Evolutionary conservation across 371 early-diverging fungal genomes (phyloP).

Genomic region (Apophysomyces elegans): DNA sequence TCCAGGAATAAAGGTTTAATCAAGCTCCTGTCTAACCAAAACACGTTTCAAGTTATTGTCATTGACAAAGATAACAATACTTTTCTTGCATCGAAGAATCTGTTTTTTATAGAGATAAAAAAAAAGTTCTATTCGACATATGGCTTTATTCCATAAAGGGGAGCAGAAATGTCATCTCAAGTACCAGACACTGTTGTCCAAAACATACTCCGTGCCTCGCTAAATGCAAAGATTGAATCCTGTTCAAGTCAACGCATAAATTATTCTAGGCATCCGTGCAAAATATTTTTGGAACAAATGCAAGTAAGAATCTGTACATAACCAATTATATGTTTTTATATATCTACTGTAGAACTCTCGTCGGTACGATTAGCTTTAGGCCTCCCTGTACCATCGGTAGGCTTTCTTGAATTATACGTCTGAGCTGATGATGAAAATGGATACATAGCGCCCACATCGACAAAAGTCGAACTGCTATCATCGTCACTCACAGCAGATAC

Average conservation of each 20-base stretch:
- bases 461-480: slow-evolving; percentile 33
- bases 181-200: too few species aligned
- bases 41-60: too few species aligned
- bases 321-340: neutral
- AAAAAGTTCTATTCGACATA: too few species aligned
- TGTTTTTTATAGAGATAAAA: too few species aligned
- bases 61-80: too few species aligned
- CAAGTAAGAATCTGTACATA: neutral
- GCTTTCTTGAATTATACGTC: neutral
- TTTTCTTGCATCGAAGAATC: too few species aligned
- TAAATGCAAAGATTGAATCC: neutral
- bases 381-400: neutral
- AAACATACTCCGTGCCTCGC: too few species aligned
- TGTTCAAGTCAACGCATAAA: neutral
- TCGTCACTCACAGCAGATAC: slow-evolving; percentile 26
- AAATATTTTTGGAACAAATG: too few species aligned
- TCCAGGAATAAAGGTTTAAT: too few species aligned
- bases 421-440: slow-evolving; percentile 20
- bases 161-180: too few species aligned
- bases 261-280: neutral
- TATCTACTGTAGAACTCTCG: neutral
- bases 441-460: slow-evolving; percentile 45
- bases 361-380: neutral
- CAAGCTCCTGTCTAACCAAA: too few species aligned
- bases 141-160: too few species aligned